A percentile compares a stretch with the other conserved stretches of the same genome.
These are phyloP conservation scores for Betula pendula DNA, from an alignment of 306 rosid genomes.

Conservation along the genomic window DNA sequence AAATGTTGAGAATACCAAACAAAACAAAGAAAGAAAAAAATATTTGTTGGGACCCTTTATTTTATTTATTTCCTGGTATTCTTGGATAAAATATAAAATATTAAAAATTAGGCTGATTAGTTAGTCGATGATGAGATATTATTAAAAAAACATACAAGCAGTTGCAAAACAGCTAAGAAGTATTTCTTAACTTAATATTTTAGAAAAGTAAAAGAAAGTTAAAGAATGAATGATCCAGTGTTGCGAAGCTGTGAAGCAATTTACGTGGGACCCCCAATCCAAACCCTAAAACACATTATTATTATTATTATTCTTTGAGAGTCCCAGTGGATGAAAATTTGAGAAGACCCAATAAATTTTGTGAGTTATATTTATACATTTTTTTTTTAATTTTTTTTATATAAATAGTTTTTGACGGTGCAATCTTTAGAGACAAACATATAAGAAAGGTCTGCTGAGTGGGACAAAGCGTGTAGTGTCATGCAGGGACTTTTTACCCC, in stretches of 20 bases:
- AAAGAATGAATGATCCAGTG: constrained; percentile 1
- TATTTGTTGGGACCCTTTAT: too few species aligned
- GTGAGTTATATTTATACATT: too few species aligned
- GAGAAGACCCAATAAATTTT: too few species aligned
- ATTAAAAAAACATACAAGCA: neutral
- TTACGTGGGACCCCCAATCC: constrained; percentile 18
- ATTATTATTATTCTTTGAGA: neutral
- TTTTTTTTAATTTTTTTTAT: too few species aligned
- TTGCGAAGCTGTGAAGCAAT: constrained; percentile 25
- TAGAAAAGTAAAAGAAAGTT: neutral
- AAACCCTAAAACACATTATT: constrained; percentile 12
- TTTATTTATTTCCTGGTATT: too few species aligned
- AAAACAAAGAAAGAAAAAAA: neutral
- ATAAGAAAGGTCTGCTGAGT: constrained; percentile 29
- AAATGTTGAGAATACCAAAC: neutral
- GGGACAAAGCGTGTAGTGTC: constrained; percentile 41
- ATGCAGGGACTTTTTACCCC: constrained; percentile 29
- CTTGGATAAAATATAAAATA: too few species aligned
- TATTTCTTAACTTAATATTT: constrained; percentile 2
- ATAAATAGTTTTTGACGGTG: neutral
- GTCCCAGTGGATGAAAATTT: neutral
- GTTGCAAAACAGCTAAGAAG: constrained; percentile 31
- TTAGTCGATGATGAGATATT: constrained; percentile 15
- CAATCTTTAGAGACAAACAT: constrained; percentile 1
- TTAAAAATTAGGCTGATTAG: neutral